Conservation (phyloP, 345 rosid species). For the Gossypium arboreum region DNA sequence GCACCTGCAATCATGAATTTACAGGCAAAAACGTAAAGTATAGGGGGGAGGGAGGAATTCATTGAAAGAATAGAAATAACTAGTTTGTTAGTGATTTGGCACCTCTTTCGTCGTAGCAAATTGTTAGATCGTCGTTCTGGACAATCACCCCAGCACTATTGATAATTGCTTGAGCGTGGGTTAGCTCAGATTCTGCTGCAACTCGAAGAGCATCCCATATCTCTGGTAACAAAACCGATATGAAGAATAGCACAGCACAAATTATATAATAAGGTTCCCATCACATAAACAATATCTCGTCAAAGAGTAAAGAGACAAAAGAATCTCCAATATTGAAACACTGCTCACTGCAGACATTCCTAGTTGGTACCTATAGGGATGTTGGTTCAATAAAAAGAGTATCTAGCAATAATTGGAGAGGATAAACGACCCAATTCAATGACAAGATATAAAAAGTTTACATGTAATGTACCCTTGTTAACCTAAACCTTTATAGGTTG, state of each 20-base stretch:
- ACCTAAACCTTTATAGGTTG: neutral
- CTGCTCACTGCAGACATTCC: neutral
- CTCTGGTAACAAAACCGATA: slow-evolving; percentile 37
- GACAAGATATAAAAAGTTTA: neutral
- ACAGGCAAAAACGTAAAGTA: neutral
- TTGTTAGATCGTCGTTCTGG: slow-evolving; percentile 73
- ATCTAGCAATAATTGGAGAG: neutral
- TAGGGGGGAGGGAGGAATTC: neutral
- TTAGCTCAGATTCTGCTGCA: slow-evolving; percentile 73
- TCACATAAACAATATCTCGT: slow-evolving; percentile 2
- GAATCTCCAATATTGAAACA: neutral
- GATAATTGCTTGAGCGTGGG: slow-evolving; percentile 73
- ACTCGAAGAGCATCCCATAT: slow-evolving; percentile 95
- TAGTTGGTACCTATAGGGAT: neutral
- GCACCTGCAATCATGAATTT: slow-evolving; percentile 55
- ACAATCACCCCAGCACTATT: slow-evolving; percentile 85
- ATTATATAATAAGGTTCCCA: neutral
- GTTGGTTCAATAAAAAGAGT: neutral
- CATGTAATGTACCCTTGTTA: neutral
- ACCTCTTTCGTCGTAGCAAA: slow-evolving; percentile 94
- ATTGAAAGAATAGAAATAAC: neutral
- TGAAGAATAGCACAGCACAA: neutral
- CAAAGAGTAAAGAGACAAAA: neutral
- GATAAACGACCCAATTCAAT: too few relatives aligned
- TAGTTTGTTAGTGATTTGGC: neutral